Base-by-base conservation (phyloP, 2,329 filamentous ascomycete genomes). In the Fusarium palustre region DNA sequence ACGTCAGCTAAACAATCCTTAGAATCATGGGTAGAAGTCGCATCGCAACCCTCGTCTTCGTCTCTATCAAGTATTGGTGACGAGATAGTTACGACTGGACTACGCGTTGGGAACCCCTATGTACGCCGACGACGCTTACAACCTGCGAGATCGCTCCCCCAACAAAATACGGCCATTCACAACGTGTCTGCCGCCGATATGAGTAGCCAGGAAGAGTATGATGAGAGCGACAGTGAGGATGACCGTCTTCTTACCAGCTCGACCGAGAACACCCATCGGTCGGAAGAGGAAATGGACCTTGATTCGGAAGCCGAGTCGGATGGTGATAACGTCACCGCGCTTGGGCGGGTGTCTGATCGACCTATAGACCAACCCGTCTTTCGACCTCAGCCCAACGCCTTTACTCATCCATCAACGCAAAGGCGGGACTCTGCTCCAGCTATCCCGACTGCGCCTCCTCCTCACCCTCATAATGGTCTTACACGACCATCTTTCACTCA, bases 21-120 rank as follows among this genome's bases (percentile, higher is more conserved):
- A 94, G 96, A 98, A 82, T 97, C 96, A 11, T 99, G 96, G 96
- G 89, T 98, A 73, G 95, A 99, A 79, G 90, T 99, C 64, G 89
- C 92, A 47, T 97, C 95, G 6, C 93, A 96, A 74, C 94, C 95
- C 10, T 97, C 95, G 0, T 97, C 95, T 3, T 97, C 95, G 4
- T 97, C 94, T 16, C 84, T 97, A 15, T 97, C 94, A 22, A 97
- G 89, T 55, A 89, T 91, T 76, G 88, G 87, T 67, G 94, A 97
- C 70, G 94, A 97, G 76, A 95, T 97, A 71, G 91, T 97, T 69
- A 97, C 93, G 3, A 96, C 93, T 7, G 94, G 94, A 28, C 86
- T 97, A 42, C 89, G 90, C 55, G 90, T 97, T 54, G 90, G 92
- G 68, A 86, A 87, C 72, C 85, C 88, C 46, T 88, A 89, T 71